Base-by-base conservation (phyloP, 129 eudicot genomes). In the Tagetes patula region DNA sequence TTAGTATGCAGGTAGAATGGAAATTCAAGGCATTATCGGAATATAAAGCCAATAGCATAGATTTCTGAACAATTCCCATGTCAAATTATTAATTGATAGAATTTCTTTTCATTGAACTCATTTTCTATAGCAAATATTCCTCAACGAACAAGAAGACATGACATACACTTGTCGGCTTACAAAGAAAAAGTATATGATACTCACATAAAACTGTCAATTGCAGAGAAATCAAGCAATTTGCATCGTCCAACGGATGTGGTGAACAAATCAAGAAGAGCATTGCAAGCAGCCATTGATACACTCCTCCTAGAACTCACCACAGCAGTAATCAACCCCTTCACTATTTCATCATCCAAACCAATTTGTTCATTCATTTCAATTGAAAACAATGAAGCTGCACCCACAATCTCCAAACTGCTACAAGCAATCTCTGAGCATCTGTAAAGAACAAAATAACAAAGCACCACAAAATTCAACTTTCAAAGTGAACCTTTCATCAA, bases 321-420 rank as follows among this genome's bases (percentile, higher is more conserved):
- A 5, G 80, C 82, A 42, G 53, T 42, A 55, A 89, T 65, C 49
- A 92, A 53, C 52, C 89, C 79, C 84, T 78, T 85, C 61, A 92
- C 72, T 36, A 82, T 87, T 33, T 76, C 94, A 30, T 56, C 86
- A 66, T 92, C 96, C n/a, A 14, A 69, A 52, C 86, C 91, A 74
- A 92, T 87, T 76, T 59, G 85, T 78, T 92, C 89, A 63, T 87
- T 92, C 87, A 76, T 78, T 77, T 87, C 96, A 48, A 88, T 66
- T 4, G 96, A 85, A 55, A 76, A 65, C 74, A 92, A 61, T 14
- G 96, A 81, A 7, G 90, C 89, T 45, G 86, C 81, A 54, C 93
- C 89, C 40, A 80, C 79, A 49, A 82, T 74, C 75, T 86, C 89
- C 77, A 71, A 52, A 54, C 82, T 38, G 37, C 55, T 80, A 59